Base-by-base conservation (phyloP, 1,139 yeast species). In the Yamadazyma friedrichii region DNA sequence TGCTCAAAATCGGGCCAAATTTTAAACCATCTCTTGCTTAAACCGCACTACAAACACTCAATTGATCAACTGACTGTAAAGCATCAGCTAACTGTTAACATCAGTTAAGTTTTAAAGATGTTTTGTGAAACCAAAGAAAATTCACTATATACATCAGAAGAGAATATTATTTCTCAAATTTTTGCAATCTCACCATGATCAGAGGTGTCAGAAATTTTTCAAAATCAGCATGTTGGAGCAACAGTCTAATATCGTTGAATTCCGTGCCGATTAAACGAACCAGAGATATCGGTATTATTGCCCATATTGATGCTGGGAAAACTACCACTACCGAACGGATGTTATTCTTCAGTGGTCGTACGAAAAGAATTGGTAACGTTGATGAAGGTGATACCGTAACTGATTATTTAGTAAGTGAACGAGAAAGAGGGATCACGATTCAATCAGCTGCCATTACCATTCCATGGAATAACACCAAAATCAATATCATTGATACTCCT, bases 351-450 rank as follows among this genome's bases (percentile, higher is more conserved):
- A 78, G 93, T 45, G 98, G 98, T 0, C 75, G 82, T 45, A 93
- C 87, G 0, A 72, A 73, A 30, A 61, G 89, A 28, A 84, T 93
- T 3, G 99, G 99, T 1, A 85, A 93, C 55, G 98, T 93, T 6
- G 98, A 93, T 54, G 88, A 89, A 52, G 98, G 98, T 17, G 97
- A 93, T 54, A 93, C 99, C 0, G 95, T 91, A 1, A 93, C 96
- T 9, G 99, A 93, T 59, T 93, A 82, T 53, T 64, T 93, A 32
- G 89, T 94, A 0, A 89, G 94, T 33, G 99, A 93, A 58, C 73
- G 96, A 42, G 85, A 84, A 45, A 71, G 99, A 48, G 99, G 99
- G 1, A 93, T 93, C 46, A 93, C 99, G 0, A 93, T 93, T 53
- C 96, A 91, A 55, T 86, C 94, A 61, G 98, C 98, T 0, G 98